Evolutionary conservation across 2,329 filamentous ascomycete genomes (phyloP), one percentile per base, ranked within the genome.

Genomic region (Penicillium sp.): DNA sequence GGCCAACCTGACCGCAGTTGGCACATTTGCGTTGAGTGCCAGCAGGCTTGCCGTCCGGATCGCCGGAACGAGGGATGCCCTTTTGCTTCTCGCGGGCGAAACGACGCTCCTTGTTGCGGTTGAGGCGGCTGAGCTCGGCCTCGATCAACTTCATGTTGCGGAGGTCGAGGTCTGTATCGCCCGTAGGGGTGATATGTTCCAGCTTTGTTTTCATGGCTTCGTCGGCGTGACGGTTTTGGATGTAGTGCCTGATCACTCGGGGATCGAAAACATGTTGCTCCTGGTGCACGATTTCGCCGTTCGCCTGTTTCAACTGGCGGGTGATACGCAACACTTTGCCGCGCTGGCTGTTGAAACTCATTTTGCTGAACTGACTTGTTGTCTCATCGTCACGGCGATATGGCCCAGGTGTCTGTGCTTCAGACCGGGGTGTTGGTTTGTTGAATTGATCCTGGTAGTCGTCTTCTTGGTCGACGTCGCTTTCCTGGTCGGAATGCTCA

Each of bases 1-100:
- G 94, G 32, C 94, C 94, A 53, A 96, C 89, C 74, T 94, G 89
- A 49, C 94, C 94, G 77, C 94, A 99, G 75, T 97, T 97, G 64
- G 94, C 94, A 77, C 94, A 99, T 79, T 97, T 97, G 67, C 95
- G 84, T 54, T 82, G 81, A 11, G 85, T 87, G 43, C 80, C 80
- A 35, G 79, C 80, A 34, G 88, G 88, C 55, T 90, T 95, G 59
- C 87, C 86, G 31, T 76, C 76, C 3, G 76, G 76, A 5, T 76
- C 75, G 32, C 79, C 79, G 2, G 78, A 74, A 20, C 78, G 73
- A 58, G 75, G 70, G 44, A 79, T 78, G 35, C 85, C 87, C 74
- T 96, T 97, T 67, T 91, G 89, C 70, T 93, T 92, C 72, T 97
- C 93, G 68, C 93, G 91, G 58, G 90, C 90, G 69, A 93, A 87